Evolutionary conservation across 768 basidiomycete species (phyloP), one percentile per base, ranked within the genome.

Genomic region (Kockovaella imperatae): DNA sequence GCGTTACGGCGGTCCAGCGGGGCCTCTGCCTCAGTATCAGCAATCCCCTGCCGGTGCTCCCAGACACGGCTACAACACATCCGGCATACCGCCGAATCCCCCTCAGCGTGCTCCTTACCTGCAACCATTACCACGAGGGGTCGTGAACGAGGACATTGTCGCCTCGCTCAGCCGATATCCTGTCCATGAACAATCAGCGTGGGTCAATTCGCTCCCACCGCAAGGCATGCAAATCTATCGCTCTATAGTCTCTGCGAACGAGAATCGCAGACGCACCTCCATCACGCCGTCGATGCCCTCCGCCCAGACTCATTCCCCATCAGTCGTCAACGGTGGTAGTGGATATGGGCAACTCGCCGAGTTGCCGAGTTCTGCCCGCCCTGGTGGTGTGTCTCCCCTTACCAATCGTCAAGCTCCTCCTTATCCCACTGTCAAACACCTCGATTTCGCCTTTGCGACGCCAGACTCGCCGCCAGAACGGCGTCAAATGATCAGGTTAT

Each of bases 71-170:
- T 31, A 21, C 35, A 43, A 15, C 17, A n/a, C n/a, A n/a, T n/a
- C n/a, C n/a, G n/a, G n/a, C n/a, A n/a, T n/a, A n/a, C n/a, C n/a
- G n/a, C n/a, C n/a, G n/a, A n/a, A n/a, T n/a, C 47, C 26, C 49
- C 45, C 39, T 38, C 44, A 10, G 35, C 35, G 25, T 42, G 31
- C 20, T 41, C 49, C 17, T 29, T 65, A 52, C 49, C 54, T 61
- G 14, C 54, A 57, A 2, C 55, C 63, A 23, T 38, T 70, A 24
- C 66, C 68, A 2, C 45, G 35, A 15, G 60, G 64, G 5, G 45
- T 60, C n/a, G 57, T 67, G 13, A 63, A 53, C 14, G 62, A 61
- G 20, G 66, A 66, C 13, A 52, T 70, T 8, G 68, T 68, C 3
- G 47, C 56, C n/a, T 54, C 56, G 2, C 51, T 69, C 3, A 30